Evolutionary conservation across 179 eudicot species (phyloP), one percentile per base, ranked within the genome.

Genomic region (Spinacia oleracea): DNA sequence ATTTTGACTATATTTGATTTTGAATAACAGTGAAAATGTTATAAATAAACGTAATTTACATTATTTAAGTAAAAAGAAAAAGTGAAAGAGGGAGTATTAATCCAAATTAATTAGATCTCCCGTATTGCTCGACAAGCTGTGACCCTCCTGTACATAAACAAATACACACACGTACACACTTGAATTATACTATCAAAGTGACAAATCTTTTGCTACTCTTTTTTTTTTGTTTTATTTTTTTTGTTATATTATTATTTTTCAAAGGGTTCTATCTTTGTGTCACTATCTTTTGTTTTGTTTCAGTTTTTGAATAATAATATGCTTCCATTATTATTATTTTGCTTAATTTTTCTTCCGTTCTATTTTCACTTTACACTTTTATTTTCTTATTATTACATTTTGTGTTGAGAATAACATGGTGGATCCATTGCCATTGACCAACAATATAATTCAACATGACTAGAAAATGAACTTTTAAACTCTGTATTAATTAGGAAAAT

Each of bases 111-210:
- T 73, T 65, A 59, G 25, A 23, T 48, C 60, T 58, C 74, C 60
- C 73, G 65, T 81, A 86, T 88, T 87, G 90, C 91, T 90, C 78
- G 88, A 89, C 93, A 90, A 87, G 82, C 87, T 81, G 87, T 90
- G 90, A 81, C 88, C 80, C 80, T 80, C 67, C 29, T 78, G 79
- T 65, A 72, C 70, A 81, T 76, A 80, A 81, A 80, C 48, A 77
- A 84, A 81, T 55, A 29, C 67, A 72, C 72, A 78, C 79, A 84
- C 65, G 69, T 71, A 71, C 75, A 48, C 75, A 70, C 60, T 60
- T 73, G 48, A 64, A 4, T n/a, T n/a, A n/a, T 70, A 43, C 38
- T 62, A n/a, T n/a, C 77, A 76, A 83, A 83, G 78, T 72, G 46
- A 55, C 4, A 64, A 53, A 71, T 75, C 74, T 75, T 82, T 67